These are phyloP conservation scores for Mediolabrus comicus DNA, from an alignment of 108 stramenopile genomes.

Conservation along the genomic window DNA sequence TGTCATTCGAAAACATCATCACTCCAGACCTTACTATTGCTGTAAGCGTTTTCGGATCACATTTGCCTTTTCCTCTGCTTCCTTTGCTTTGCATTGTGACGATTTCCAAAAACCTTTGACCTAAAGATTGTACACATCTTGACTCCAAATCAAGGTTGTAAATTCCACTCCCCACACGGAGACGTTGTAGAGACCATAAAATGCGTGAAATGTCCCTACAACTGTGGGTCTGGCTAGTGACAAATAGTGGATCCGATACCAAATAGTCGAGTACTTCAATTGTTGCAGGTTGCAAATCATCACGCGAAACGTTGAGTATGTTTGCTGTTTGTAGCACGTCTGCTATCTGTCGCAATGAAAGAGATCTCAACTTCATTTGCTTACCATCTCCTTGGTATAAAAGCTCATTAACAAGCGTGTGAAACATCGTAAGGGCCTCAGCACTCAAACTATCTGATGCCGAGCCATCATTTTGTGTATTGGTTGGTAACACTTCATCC, in stretches of 20 bases:
- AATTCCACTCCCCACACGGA: slow-evolving; percentile 23
- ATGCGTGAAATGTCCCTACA: slow-evolving; percentile 31
- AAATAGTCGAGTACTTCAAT: slow-evolving; percentile 20
- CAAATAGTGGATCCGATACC: slow-evolving; percentile 43
- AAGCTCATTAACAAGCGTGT: slow-evolving; percentile 35
- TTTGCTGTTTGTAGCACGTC: slow-evolving; percentile 28
- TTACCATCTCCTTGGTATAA: not conserved
- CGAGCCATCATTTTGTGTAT: not conserved
- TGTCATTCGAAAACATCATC: slow-evolving; percentile 37
- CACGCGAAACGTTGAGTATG: slow-evolving; percentile 14
- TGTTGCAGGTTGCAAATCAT: slow-evolving; percentile 12
- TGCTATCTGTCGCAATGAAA: slow-evolving; percentile 19
- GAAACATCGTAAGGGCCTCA: slow-evolving; percentile 37
- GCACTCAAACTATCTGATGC: slow-evolving; percentile 3
- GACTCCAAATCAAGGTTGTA: slow-evolving; percentile 7
- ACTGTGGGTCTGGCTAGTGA: slow-evolving; percentile 8
- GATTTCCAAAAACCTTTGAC: slow-evolving; percentile 31
- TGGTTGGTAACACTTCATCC: too few relatives aligned
- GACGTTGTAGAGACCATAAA: slow-evolving; percentile 36
- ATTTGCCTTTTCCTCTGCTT: slow-evolving; percentile 6
- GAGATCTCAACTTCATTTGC: slow-evolving; percentile 13
- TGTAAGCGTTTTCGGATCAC: slow-evolving; percentile 32
- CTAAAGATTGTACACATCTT: slow-evolving; percentile 16
- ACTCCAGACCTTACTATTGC: slow-evolving; percentile 51
- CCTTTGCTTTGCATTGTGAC: slow-evolving; percentile 15